These are phyloP conservation scores for Fragaria vesca DNA, from an alignment of 306 rosid species.

Conservation along the genomic window DNA sequence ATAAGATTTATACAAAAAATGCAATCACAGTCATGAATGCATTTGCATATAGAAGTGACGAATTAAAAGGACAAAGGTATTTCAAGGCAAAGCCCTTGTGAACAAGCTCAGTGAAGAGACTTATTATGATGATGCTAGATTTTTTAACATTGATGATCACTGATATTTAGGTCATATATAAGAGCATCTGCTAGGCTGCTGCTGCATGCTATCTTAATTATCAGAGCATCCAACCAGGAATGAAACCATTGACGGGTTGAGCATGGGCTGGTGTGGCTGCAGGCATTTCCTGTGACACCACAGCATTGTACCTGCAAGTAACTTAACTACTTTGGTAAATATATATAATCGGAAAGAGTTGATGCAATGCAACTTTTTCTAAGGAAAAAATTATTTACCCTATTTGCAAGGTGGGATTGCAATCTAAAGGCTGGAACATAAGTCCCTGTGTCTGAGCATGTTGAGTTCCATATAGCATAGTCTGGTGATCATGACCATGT, in stretches of 20 bases:
- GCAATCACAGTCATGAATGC: not conserved
- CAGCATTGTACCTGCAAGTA: constrained; percentile 43
- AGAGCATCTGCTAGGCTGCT: constrained; percentile 1
- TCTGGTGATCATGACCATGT: constrained; percentile 38
- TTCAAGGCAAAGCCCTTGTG: not conserved
- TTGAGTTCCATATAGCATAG: constrained; percentile 59
- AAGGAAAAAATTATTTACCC: constrained; percentile 32
- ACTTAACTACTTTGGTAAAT: not conserved
- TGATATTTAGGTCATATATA: not conserved
- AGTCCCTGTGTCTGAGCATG: constrained; percentile 53
- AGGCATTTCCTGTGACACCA: constrained; percentile 61
- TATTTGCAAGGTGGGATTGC: constrained; percentile 67
- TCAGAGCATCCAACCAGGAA: constrained; percentile 96
- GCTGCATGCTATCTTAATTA: not conserved
- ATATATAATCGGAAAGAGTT: not conserved
- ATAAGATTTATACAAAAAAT: not conserved
- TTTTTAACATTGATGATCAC: not conserved
- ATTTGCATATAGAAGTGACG: not conserved
- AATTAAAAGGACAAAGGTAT: not conserved
- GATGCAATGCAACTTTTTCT: not conserved
- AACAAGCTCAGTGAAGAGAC: not conserved
- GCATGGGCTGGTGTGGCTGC: constrained; percentile 50
- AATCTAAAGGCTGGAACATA: constrained; percentile 52
- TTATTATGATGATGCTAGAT: not conserved
- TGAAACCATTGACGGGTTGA: constrained; percentile 73